phyloP scores from a whole-genome alignment of 2,329 filamentous ascomycete genomes.

The Scopulariopsis brevicaulis region DNA sequence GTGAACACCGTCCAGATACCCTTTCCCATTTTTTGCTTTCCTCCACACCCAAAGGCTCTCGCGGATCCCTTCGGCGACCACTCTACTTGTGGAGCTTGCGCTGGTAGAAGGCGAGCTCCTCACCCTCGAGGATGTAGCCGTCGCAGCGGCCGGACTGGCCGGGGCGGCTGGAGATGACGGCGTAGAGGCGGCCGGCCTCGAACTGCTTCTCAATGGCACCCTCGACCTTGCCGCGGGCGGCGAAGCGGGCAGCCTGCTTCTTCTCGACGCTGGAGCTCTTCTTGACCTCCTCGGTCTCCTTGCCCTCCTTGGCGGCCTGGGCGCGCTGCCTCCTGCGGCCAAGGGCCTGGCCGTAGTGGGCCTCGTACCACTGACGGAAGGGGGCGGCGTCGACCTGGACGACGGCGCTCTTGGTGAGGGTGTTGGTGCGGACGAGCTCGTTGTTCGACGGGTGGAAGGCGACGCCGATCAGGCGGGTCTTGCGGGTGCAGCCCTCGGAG shows the following conservation, averaged over 20 bases:
- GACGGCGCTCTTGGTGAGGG: slow-evolving; percentile 96
- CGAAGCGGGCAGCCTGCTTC: slow-evolving; percentile 87
- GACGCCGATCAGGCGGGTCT: slow-evolving; percentile 97
- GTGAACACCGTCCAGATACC: not conserved
- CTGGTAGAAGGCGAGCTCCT: slow-evolving; percentile 99
- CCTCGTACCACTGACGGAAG: slow-evolving; percentile 99
- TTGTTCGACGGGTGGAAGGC: slow-evolving; percentile 99
- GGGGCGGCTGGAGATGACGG: slow-evolving; percentile 83
- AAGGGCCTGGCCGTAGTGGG: slow-evolving; percentile 88
- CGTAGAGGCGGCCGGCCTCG: slow-evolving; percentile 95
- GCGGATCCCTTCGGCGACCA: not conserved
- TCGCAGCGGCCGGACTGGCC: slow-evolving; percentile 95
- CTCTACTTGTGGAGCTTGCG: slow-evolving; percentile 84
- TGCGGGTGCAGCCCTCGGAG: slow-evolving; percentile 95
- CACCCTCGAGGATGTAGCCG: slow-evolving; percentile 97
- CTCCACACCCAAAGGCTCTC: not conserved
- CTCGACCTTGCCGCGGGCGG: slow-evolving; percentile 86
- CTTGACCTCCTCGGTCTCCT: slow-evolving; percentile 60
- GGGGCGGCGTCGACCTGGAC: slow-evolving; percentile 98
- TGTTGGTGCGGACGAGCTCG: slow-evolving; percentile 99
- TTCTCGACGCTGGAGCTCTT: slow-evolving; percentile 93
- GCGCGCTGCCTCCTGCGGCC: slow-evolving; percentile 90
- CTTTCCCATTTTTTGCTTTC: not conserved
- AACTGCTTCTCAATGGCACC: slow-evolving; percentile 91
- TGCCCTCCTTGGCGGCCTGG: slow-evolving; percentile 44